A percentile compares a stretch with the other conserved stretches of the same genome.
These are phyloP conservation scores for Nakazawaea ambrosiae DNA, from an alignment of 805 yeast genomes.

Conservation along the genomic window DNA sequence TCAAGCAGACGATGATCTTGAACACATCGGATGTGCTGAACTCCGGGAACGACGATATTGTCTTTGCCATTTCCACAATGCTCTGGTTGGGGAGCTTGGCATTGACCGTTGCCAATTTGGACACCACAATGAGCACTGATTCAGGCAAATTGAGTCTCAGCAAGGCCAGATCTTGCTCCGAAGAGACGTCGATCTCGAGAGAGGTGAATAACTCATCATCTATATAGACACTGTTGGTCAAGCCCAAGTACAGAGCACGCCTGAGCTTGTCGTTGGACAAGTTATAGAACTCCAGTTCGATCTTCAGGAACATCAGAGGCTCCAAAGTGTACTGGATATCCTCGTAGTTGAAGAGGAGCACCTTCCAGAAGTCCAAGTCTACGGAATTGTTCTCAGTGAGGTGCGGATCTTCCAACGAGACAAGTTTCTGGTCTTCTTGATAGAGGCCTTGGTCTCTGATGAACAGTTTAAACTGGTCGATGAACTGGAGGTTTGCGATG, in stretches of 20 bases:
- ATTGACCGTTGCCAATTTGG: slow-evolving; percentile 1
- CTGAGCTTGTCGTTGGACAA: slow-evolving; percentile 1
- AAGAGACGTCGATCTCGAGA: slow-evolving; percentile 1
- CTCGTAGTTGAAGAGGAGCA: slow-evolving; percentile 5
- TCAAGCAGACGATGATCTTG: slow-evolving; percentile 1
- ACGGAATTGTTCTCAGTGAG: background rate
- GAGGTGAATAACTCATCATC: slow-evolving; percentile 5
- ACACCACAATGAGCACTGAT: background rate
- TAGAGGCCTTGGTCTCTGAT: background rate
- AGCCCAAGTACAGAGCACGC: background rate
- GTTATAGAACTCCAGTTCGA: slow-evolving; percentile 2
- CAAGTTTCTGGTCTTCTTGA: no score
- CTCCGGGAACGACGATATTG: background rate
- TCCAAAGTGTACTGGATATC: background rate
- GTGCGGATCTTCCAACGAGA: background rate
- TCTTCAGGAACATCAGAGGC: slow-evolving; percentile 1
- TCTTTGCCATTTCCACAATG: background rate
- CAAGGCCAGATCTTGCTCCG: slow-evolving; percentile 1
- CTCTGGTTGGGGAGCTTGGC: background rate
- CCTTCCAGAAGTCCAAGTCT: slow-evolving; percentile 9
- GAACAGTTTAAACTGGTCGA: background rate
- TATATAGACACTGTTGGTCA: background rate
- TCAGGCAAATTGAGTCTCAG: background rate
- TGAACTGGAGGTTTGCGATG: no score
- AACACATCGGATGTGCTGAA: slow-evolving; percentile 3